Evolutionary conservation across 2,329 filamentous ascomycete genomes (phyloP).

Genomic region (Westerdykella aurantiaca): DNA sequence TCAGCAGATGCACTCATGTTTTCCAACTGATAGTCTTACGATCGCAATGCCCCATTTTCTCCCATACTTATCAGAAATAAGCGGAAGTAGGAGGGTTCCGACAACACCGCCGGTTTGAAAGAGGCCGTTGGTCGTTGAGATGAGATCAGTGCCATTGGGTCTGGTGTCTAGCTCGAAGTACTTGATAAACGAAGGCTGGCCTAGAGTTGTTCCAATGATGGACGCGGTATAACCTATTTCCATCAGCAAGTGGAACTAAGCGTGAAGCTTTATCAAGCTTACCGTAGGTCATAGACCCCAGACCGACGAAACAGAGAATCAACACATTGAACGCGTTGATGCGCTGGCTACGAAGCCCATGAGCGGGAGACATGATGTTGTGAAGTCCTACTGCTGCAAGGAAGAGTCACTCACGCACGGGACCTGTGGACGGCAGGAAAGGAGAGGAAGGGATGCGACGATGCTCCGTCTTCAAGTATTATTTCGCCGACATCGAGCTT

Average conservation of each 20-base stretch:
- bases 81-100: constrained; percentile 10
- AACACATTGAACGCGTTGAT: constrained; percentile 17
- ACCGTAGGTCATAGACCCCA: constrained; percentile 16
- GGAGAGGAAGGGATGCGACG: too few species aligned
- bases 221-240: constrained; percentile 9
- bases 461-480: too few species aligned
- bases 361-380: constrained; percentile 2
- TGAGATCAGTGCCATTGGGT: constrained; percentile 10
- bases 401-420: not conserved
- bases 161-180: constrained; percentile 15
- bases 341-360: not conserved
- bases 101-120: constrained; percentile 16
- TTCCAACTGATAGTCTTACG: constrained; percentile 2
- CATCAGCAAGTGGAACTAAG: not conserved
- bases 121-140: constrained; percentile 13
- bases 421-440: not conserved
- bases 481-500: not conserved
- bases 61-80: constrained; percentile 12
- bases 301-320: constrained; percentile 13
- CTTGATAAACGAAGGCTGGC: constrained; percentile 15
- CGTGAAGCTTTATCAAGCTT: not conserved
- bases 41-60: constrained; percentile 16
- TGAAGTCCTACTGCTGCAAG: not conserved
- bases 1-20: not conserved
- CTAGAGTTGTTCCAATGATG: constrained; percentile 14